Base-by-base conservation (phyloP, 2,329 filamentous ascomycete genomes). In the Colletotrichum melonis region DNA sequence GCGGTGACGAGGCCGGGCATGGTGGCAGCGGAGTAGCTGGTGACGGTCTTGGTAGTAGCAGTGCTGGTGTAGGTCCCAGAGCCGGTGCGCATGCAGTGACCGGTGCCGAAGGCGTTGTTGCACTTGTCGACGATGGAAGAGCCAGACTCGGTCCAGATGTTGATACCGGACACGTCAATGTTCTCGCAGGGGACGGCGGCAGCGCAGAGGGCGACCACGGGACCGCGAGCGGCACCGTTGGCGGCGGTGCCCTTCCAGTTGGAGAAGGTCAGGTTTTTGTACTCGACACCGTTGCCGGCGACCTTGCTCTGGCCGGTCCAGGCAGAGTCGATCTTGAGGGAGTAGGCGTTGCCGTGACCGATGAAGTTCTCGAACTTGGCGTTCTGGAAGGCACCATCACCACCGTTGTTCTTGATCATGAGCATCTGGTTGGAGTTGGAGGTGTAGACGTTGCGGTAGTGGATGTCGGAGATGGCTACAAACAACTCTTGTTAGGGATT, bases 391-490 rank as follows among this genome's bases (percentile, higher is more conserved):
- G 81, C 84, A 26, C 89, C 90, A 69, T 79, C 84, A 49, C 90
- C 90, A 55, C 90, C 90, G 76, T 90, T 88, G 66, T 85, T 87
- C 80, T 91, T 92, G 82, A 91, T 86, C 88, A 90, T 89, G 80
- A 87, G 86, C 89, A 91, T 91, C 77, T 91, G 88, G 83, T 91
- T 91, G 11, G 86, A 87, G n/a, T 84, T 82, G 81, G 84, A 86
- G 35, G 89, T 90, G 82, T 91, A 91, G 74, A 91, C 78, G 77
- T 91, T 89, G 76, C 83, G 81, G 81, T 91, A 91, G 32, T 82
- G 79, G 72, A 91, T 84, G 72, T 88, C 81, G 52, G 85, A 86
- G 77, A 91, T 87, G 72, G 86, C 82, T 69, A 5, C 72, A 28
- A 7, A 19, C n/a, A 12, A 30, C 5, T 22, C 24, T 19, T 24